Percentiles rank a stretch among this genome's conserved stretches.
These are phyloP conservation scores for Diaporthe helianthi DNA, from an alignment of 2,329 filamentous ascomycete genomes.

Conservation along the genomic window DNA sequence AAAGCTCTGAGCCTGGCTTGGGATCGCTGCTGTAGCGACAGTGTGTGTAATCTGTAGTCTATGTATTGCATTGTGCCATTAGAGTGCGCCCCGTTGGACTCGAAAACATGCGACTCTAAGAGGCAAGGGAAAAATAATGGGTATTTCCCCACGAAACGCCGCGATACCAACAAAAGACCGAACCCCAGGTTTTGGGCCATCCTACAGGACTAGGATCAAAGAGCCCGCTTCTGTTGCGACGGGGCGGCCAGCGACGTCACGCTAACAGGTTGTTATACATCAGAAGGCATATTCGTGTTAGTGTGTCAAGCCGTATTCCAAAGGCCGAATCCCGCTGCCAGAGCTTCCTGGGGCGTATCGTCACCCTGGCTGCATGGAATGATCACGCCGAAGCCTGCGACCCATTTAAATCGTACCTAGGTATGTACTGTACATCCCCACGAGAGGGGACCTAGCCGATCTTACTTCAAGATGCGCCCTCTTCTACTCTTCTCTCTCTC, in stretches of 20 bases:
- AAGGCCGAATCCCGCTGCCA: constrained; percentile 13
- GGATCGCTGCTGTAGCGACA: neutral
- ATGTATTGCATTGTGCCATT: neutral
- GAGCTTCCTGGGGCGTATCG: constrained; percentile 14
- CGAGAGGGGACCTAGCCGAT: neutral
- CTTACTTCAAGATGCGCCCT: constrained; percentile 5
- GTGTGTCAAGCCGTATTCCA: constrained; percentile 5
- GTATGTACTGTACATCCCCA: constrained; percentile 23
- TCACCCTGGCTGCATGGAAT: constrained; percentile 27
- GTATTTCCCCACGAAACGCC: neutral
- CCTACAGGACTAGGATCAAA: constrained; percentile 15
- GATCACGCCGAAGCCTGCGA: constrained; percentile 22
- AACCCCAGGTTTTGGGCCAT: constrained; percentile 4
- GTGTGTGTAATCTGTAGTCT: too few relatives aligned
- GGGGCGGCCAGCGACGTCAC: neutral
- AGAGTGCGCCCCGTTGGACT: neutral
- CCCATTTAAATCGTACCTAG: too few relatives aligned
- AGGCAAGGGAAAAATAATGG: neutral
- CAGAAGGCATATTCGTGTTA: neutral
- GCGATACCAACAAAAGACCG: neutral
- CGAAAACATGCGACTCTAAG: neutral
- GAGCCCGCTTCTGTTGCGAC: neutral
- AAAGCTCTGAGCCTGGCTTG: neutral
- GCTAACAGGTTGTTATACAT: neutral
- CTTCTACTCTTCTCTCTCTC: constrained; percentile 6